Percentiles rank a stretch among this genome's conserved stretches.
phyloP scores from a whole-genome alignment of 2,329 filamentous ascomycete species.

The Penicillium sclerotigenum region DNA sequence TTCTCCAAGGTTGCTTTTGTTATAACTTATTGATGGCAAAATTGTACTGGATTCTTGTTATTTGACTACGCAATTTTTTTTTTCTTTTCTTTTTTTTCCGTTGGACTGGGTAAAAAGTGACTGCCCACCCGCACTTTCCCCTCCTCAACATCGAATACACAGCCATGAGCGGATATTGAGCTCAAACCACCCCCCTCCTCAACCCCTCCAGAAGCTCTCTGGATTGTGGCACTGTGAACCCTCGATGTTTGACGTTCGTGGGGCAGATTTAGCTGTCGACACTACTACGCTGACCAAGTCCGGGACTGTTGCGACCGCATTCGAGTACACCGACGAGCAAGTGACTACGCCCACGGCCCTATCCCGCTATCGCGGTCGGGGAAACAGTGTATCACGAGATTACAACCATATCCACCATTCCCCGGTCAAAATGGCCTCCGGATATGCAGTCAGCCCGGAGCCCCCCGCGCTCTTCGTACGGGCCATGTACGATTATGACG shows the following conservation, averaged over 20 bases:
- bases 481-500: conserved; percentile 95
- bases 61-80: not conserved
- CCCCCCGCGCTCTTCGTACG: conserved; percentile 73
- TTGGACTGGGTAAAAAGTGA: conserved; percentile 10
- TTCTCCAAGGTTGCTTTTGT: not conserved
- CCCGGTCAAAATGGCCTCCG: conserved; percentile 31
- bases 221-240: conserved; percentile 6
- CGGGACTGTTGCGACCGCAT: conserved; percentile 40
- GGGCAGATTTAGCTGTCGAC: conserved; percentile 35
- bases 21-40: conserved; percentile 1
- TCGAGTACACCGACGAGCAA: conserved; percentile 44
- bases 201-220: conserved; percentile 4
- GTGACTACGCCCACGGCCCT: conserved; percentile 30
- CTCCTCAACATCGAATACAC: conserved; percentile 15
- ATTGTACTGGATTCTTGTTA: not conserved
- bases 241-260: conserved; percentile 36
- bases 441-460: conserved; percentile 39
- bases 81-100: not conserved
- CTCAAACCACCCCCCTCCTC: not conserved
- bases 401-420: conserved; percentile 23
- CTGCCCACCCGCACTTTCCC: conserved; percentile 15
- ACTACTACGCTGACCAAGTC: conserved; percentile 35
- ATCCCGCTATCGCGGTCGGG: conserved; percentile 32
- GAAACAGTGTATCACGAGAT: conserved; percentile 28
- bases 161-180: conserved; percentile 25